Percentiles rank a stretch among this genome's conserved stretches.
Evolutionary conservation across 2,329 filamentous ascomycete genomes (phyloP).

Genomic region (Phyllosticta ampelicida): DNA sequence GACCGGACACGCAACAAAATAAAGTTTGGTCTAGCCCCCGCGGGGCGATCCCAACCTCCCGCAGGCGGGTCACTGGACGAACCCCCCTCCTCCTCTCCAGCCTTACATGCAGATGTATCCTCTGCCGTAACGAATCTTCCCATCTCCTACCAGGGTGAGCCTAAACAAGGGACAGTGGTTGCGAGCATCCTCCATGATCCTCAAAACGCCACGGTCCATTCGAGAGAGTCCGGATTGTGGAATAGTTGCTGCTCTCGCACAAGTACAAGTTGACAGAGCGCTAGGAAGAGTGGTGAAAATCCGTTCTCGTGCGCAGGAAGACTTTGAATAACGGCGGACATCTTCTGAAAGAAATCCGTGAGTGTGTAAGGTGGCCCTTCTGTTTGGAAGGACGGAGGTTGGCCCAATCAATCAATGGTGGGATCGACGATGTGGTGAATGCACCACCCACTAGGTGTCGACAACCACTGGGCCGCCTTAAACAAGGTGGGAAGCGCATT

Average conservation of each 20-base stretch:
- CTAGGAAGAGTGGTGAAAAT: neutral
- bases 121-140: neutral
- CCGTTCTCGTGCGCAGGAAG: neutral
- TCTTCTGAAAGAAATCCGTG: neutral
- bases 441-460: neutral
- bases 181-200: neutral
- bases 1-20: neutral
- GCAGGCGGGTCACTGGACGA: neutral
- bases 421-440: neutral
- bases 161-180: neutral
- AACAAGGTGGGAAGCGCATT: neutral
- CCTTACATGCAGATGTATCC: neutral
- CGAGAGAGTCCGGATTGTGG: neutral
- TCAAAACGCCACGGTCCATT: neutral
- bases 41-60: neutral
- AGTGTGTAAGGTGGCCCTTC: neutral
- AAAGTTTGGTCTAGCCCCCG: neutral
- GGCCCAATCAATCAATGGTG: neutral
- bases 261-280: neutral
- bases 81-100: neutral
- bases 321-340: neutral
- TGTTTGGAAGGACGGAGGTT: neutral
- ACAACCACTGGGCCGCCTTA: neutral
- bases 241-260: neutral
- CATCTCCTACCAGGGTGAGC: neutral